Evolutionary conservation across 345 rosid species (phyloP).

Genomic region (Eucalyptus regnans): DNA sequence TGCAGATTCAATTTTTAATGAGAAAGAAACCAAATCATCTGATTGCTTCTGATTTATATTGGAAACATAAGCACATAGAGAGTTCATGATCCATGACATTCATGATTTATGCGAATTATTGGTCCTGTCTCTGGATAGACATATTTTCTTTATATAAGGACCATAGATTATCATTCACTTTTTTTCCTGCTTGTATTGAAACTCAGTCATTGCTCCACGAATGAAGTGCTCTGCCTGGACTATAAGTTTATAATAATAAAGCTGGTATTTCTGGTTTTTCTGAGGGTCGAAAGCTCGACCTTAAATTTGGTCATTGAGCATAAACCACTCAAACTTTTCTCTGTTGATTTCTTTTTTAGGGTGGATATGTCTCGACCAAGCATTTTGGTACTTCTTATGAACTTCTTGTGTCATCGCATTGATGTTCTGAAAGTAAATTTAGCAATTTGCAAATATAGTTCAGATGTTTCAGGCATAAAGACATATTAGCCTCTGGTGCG

Average conservation of each 20-base stretch:
- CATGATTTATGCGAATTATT: too few relatives aligned
- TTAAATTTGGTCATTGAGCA: not conserved
- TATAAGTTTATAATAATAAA: not conserved
- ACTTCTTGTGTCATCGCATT: not conserved
- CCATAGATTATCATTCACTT: too few relatives aligned
- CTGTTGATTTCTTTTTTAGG: not conserved
- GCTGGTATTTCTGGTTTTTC: not conserved
- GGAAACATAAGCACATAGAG: not conserved
- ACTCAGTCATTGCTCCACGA: too few relatives aligned
- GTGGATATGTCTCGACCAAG: not conserved
- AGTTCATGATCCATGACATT: not conserved
- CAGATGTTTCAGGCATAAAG: not conserved
- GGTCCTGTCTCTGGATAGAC: too few relatives aligned
- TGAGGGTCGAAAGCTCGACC: not conserved
- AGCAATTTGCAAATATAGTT: not conserved
- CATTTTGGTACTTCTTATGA: not conserved
- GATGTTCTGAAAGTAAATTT: not conserved
- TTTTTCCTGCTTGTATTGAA: too few relatives aligned
- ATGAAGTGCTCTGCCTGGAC: too few relatives aligned
- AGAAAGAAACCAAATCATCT: not conserved
- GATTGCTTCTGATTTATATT: not conserved
- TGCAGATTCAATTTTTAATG: not conserved
- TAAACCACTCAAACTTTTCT: not conserved
- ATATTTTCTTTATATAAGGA: too few relatives aligned
- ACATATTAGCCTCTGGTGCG: not conserved